Percentiles rank a stretch among this genome's conserved stretches.
These are phyloP conservation scores for Vanrija humicola DNA, from an alignment of 1,284 basidiomycete genomes.

Conservation along the genomic window DNA sequence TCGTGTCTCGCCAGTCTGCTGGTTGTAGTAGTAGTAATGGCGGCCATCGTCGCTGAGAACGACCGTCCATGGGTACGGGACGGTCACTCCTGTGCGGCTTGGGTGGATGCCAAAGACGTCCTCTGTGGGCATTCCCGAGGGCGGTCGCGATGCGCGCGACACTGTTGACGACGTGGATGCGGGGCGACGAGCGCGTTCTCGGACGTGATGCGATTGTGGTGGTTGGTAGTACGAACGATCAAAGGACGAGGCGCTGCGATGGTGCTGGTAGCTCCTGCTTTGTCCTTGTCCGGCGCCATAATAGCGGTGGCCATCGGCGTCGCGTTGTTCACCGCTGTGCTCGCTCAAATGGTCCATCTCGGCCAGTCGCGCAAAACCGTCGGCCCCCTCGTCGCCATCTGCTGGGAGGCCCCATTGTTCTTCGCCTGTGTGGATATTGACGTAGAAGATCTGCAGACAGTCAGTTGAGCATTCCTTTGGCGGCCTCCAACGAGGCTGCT, in stretches of 20 bases:
- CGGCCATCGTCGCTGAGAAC: constrained; percentile 78
- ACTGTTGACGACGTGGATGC: background rate
- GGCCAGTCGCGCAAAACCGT: background rate
- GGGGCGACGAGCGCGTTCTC: background rate
- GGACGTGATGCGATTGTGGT: background rate
- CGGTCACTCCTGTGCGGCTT: constrained; percentile 54
- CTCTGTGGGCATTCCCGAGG: constrained; percentile 6
- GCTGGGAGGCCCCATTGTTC: constrained; percentile 77
- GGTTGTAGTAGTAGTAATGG: constrained; percentile 75
- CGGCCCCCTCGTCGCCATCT: constrained; percentile 4
- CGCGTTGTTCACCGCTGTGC: no score
- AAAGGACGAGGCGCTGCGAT: background rate
- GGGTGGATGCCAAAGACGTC: constrained; percentile 31
- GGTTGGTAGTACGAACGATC: background rate
- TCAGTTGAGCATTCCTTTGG: background rate
- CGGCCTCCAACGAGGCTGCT: background rate
- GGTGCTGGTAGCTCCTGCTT: background rate
- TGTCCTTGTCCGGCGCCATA: no score
- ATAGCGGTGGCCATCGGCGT: no score
- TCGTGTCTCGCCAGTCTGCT: constrained; percentile 61
- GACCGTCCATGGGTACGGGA: constrained; percentile 71
- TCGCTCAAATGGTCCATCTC: no score
- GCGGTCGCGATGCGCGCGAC: constrained; percentile 1
- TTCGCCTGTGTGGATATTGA: constrained; percentile 86
- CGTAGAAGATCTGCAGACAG: constrained; percentile 73